These are phyloP conservation scores for Linum usitatissimum DNA, from an alignment of 345 rosid genomes.

Conservation along the genomic window DNA sequence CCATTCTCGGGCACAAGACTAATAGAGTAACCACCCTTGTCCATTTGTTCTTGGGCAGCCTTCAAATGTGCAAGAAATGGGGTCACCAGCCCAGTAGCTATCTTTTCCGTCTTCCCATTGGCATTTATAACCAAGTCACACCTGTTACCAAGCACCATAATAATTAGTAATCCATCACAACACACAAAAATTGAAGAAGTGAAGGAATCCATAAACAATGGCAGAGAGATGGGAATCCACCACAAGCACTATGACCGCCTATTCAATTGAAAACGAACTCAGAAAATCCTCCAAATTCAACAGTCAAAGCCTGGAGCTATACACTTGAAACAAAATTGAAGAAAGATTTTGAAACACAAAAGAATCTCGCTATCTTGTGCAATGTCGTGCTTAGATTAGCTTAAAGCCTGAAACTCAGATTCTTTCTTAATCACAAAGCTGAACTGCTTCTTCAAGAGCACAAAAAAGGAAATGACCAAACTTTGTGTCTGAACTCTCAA, in stretches of 20 bases:
- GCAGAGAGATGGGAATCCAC: not conserved
- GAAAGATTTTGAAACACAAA: not conserved
- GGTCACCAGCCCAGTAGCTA: slow-evolving; percentile 81
- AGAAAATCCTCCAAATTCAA: not conserved
- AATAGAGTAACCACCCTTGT: slow-evolving; percentile 87
- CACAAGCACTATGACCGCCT: not conserved
- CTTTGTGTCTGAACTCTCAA: not conserved
- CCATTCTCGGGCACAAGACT: slow-evolving; percentile 53
- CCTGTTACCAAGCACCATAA: slow-evolving; percentile 29
- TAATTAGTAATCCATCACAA: slow-evolving; percentile 5
- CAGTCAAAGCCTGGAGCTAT: not conserved
- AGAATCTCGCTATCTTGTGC: not conserved
- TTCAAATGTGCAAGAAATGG: slow-evolving; percentile 88
- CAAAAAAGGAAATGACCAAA: not conserved
- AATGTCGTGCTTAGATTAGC: not conserved
- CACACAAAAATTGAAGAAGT: not conserved
- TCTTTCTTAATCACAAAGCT: not conserved
- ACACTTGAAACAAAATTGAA: not conserved
- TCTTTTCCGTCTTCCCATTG: slow-evolving; percentile 68
- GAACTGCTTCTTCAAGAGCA: not conserved
- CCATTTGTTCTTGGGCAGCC: slow-evolving; percentile 70
- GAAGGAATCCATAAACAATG: not conserved
- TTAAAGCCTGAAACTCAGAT: not conserved
- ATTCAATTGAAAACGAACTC: not conserved
- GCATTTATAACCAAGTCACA: slow-evolving; percentile 77